Conservation (phyloP, 805 yeast genomes). For the Diddensiella transvaalensis region DNA sequence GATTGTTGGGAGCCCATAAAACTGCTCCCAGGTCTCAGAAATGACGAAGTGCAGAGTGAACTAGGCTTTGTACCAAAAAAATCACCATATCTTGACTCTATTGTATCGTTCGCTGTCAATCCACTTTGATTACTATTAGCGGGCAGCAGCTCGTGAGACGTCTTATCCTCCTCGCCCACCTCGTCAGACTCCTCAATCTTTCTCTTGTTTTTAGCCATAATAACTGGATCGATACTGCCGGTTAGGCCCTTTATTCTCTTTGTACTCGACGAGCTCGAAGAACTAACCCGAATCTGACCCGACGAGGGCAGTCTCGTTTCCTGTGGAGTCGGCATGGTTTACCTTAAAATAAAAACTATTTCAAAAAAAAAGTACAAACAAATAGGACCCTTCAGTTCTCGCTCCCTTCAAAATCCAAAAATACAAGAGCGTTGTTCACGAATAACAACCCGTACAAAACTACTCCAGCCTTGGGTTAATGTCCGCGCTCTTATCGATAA, state of each 20-base stretch:
- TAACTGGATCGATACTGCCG: not conserved
- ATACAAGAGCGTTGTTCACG: too few species aligned
- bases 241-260: not conserved
- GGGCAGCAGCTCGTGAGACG: not conserved
- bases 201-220: not conserved
- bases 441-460: too few species aligned
- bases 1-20: slow-evolving; percentile 71
- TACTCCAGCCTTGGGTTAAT: too few species aligned
- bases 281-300: not conserved
- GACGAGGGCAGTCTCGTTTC: not conserved
- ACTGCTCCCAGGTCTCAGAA: slow-evolving; percentile 56
- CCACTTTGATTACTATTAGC: not conserved
- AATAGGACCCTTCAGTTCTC: not conserved
- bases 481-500: too few species aligned
- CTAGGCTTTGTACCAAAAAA: slow-evolving; percentile 10
- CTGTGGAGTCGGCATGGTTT: slow-evolving; percentile 1
- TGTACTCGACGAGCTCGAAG: not conserved
- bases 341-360: too few species aligned
- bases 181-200: too few species aligned
- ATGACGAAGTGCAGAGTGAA: slow-evolving; percentile 33
- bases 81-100: slow-evolving; percentile 13
- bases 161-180: not conserved
- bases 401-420: too few species aligned
- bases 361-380: not conserved
- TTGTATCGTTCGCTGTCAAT: not conserved